Conservation (phyloP, 345 rosid genomes). For the Trapa incisa region DNA sequence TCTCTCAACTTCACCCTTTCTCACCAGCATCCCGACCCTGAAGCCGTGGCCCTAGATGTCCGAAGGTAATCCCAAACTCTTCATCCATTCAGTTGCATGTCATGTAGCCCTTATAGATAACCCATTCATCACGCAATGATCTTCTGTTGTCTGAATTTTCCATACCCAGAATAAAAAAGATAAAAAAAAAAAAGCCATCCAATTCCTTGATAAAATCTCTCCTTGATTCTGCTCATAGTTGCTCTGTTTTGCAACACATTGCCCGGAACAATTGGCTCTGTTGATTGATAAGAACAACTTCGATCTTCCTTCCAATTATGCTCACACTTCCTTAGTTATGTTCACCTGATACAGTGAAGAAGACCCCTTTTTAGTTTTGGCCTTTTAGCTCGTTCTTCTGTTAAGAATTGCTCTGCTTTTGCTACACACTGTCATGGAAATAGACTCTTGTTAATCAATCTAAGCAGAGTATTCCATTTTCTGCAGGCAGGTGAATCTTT, state of each 20-base stretch:
- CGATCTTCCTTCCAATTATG: neutral
- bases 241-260: no score
- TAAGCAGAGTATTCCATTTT: neutral
- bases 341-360: neutral
- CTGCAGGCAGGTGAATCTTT: constrained; percentile 26
- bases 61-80: constrained; percentile 11
- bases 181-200: neutral
- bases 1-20: constrained; percentile 17
- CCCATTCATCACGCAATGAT: neutral
- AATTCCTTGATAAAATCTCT: neutral
- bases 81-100: neutral
- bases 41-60: constrained; percentile 15
- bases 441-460: neutral
- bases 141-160: neutral
- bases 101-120: no score
- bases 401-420: neutral
- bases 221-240: neutral
- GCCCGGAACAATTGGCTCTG: no score
- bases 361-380: neutral
- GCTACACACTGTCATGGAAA: neutral
- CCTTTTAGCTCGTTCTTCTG: neutral
- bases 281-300: no score
- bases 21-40: constrained; percentile 22
- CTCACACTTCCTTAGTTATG: neutral
- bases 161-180: neutral